phyloP scores from a whole-genome alignment of 1,284 basidiomycete genomes.

The Pseudozyma tsukubaensis region DNA sequence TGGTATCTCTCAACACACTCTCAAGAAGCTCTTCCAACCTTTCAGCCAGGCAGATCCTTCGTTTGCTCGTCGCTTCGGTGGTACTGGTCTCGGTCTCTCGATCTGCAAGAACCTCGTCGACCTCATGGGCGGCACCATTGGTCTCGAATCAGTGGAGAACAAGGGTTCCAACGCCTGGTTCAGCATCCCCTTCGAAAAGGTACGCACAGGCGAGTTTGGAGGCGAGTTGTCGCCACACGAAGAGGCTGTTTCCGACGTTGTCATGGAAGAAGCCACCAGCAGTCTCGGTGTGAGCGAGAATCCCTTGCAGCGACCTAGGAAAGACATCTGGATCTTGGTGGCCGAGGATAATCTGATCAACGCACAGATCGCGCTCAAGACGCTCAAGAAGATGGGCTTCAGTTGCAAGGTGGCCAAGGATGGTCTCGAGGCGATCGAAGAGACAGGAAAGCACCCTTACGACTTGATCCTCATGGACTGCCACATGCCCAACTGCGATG shows the following conservation, averaged over 20 bases:
- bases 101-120: conserved; percentile 63
- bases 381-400: conserved; percentile 66
- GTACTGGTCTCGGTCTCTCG: conserved; percentile 63
- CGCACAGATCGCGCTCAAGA: conserved; percentile 63
- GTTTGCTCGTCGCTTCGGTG: conserved; percentile 62
- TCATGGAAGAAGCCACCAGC: conserved; percentile 51
- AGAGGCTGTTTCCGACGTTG: conserved; percentile 21
- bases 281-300: conserved; percentile 53
- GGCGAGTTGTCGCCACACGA: conserved; percentile 41
- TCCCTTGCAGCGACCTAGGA: conserved; percentile 51
- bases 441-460: conserved; percentile 54
- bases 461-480: conserved; percentile 60
- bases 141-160: conserved; percentile 62
- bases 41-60: conserved; percentile 67
- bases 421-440: conserved; percentile 59
- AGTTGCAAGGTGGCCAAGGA: conserved; percentile 63
- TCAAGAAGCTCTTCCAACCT: conserved; percentile 68
- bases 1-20: conserved; percentile 64
- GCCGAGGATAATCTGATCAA: conserved; percentile 67
- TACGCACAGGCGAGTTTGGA: conserved; percentile 23
- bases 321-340: conserved; percentile 65
- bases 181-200: conserved; percentile 61
- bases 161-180: conserved; percentile 65
- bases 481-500: conserved; percentile 64
- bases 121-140: conserved; percentile 63